Evolutionary conservation across 495 filamentous ascomycete genomes (phyloP).

Genomic region (Margaritispora aquatica): DNA sequence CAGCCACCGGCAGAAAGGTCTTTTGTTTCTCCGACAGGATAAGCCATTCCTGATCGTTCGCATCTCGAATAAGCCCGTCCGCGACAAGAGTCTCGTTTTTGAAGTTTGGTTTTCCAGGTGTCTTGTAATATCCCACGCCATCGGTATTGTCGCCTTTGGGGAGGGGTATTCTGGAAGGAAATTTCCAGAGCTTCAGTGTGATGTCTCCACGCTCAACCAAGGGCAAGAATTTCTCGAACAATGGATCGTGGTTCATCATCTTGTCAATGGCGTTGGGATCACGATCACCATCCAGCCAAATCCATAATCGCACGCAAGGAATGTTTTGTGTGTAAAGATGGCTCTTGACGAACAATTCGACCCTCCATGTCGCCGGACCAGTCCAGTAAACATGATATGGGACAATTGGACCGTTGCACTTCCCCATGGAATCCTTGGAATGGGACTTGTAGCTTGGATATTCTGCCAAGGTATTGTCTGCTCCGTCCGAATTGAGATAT

Average conservation of each 20-base stretch:
- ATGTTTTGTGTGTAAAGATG: conserved; percentile 53
- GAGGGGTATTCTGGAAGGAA: conserved; percentile 45
- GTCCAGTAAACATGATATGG: conserved; percentile 55
- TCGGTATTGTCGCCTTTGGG: conserved; percentile 36
- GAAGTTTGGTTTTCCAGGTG: conserved; percentile 29
- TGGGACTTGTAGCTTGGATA: conserved; percentile 27
- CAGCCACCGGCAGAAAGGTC: conserved; percentile 37
- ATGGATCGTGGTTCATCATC: conserved; percentile 42
- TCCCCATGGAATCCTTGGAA: conserved; percentile 31
- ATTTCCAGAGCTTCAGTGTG: conserved; percentile 43
- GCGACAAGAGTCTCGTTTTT: conserved; percentile 38
- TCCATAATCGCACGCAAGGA: conserved; percentile 43
- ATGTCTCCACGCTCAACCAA: conserved; percentile 49
- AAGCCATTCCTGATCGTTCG: conserved; percentile 43
- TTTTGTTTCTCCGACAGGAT: conserved; percentile 46
- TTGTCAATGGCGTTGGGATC: conserved; percentile 37
- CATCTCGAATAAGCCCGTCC: conserved; percentile 40
- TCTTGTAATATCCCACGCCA: conserved; percentile 35
- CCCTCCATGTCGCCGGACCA: conserved; percentile 49
- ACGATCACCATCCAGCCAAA: conserved; percentile 49
- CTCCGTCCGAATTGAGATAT: conserved; percentile 34
- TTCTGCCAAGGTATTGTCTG: conserved; percentile 31
- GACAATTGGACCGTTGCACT: conserved; percentile 48
- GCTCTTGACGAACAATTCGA: conserved; percentile 51
- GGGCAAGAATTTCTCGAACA: conserved; percentile 46